Evolutionary conservation across 2,329 filamentous ascomycete genomes (phyloP).

Genomic region (Aspergillus melleus): DNA sequence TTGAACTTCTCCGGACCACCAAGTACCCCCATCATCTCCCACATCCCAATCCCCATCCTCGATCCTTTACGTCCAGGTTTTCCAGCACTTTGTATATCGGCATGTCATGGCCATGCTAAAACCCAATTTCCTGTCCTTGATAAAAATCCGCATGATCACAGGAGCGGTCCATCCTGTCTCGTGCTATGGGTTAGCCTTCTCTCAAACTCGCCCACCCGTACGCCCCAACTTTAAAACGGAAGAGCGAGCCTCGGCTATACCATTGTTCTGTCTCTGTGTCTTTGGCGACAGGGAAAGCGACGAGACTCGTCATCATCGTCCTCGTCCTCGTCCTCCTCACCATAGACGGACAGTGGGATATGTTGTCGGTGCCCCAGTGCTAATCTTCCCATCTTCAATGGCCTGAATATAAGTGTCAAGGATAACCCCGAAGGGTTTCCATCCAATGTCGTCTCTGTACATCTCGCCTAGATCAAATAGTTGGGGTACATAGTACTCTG

Average conservation of each 20-base stretch:
- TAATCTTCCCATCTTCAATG: neutral
- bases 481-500: no score
- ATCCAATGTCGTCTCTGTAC: no score
- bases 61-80: neutral
- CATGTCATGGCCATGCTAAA: neutral
- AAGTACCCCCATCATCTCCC: conserved; percentile 2
- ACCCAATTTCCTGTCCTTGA: neutral
- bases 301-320: neutral
- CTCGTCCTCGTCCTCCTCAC: neutral
- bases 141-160: neutral
- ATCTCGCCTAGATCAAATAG: no score
- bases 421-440: no score
- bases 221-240: neutral
- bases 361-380: neutral
- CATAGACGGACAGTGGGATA: no score
- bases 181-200: neutral
- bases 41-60: conserved; percentile 7
- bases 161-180: neutral
- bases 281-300: neutral
- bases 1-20: conserved; percentile 5
- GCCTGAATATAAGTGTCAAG: no score
- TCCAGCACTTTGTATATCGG: conserved; percentile 6
- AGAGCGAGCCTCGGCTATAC: neutral
- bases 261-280: neutral
- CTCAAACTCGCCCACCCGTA: neutral